Evolutionary conservation across 2,329 filamentous ascomycete species (phyloP), one percentile per base, ranked within the genome.

Genomic region (Colletotrichum viniferum): DNA sequence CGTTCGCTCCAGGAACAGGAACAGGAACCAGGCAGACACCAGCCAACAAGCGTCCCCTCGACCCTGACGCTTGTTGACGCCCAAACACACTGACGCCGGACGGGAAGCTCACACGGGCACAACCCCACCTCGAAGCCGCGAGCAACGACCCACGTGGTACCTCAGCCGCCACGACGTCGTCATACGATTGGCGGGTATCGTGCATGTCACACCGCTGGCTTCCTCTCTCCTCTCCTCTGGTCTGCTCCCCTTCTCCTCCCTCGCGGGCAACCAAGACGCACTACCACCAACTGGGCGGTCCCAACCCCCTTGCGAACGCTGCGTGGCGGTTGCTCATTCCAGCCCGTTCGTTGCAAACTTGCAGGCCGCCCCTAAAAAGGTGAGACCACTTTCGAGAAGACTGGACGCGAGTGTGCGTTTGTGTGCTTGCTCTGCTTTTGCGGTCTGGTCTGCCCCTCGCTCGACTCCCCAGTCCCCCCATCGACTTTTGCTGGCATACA

Each of bases 331-430:
- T 32, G 63, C 32, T 56, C 58, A 61, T 68, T 73, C 69, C 69
- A 76, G 73, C 58, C 70, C 73, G 73, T 76, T 68, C 73, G 70
- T 64, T 69, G 63, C 73, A 69, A 52, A 52, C n/a, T 63, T 43
- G 61, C 60, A 36, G 60, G n/a, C 21, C 6, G 48, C 32, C 73
- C 70, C 69, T 73, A 75, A 75, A 75, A 73, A 75, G 73, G 73
- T 76, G 73, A 76, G 73, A 76, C 73, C 58, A 68, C 62, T 73
- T 63, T 60, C 62, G 21, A 48, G 60, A 67, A 52, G 56, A 52
- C 56, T 67, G 64, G 61, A 21, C 32, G 61, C 61, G 10, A 21
- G 43, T 21, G 43, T 48, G 43, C 43, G 43, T 52, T 52, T 52
- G 43, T 52, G 62, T 65, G 62, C 36, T 65, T 32, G 14, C 32